Evolutionary conservation across 331 rosid genomes (phyloP).

Genomic region (Malus hybrid): DNA sequence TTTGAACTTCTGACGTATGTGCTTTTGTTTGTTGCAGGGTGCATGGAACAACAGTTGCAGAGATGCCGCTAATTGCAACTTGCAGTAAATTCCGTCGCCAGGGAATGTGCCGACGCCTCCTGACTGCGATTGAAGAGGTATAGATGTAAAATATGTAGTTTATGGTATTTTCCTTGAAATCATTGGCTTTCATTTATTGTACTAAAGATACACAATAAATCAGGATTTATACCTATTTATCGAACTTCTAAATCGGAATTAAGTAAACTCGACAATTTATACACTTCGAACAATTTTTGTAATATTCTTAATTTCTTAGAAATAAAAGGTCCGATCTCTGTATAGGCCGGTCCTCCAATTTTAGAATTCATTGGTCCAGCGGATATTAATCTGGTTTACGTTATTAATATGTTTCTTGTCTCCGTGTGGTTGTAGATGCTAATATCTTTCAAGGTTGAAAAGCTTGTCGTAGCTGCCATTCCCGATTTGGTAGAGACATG

Average conservation of each 20-base stretch:
- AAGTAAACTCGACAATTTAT: not conserved
- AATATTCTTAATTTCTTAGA: not conserved
- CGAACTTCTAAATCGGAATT: not conserved
- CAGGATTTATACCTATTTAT: not conserved
- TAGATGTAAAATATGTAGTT: slow-evolving; percentile 2
- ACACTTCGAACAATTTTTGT: not conserved
- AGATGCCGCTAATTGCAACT: slow-evolving; percentile 98
- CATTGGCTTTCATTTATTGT: not conserved
- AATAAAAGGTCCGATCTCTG: not conserved
- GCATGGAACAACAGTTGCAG: slow-evolving; percentile 82
- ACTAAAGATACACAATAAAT: not conserved
- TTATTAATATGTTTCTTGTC: slow-evolving; percentile 11
- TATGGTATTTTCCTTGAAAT: not conserved
- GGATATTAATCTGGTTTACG: not conserved
- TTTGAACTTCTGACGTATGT: slow-evolving; percentile 5
- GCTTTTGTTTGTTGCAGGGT: slow-evolving; percentile 44
- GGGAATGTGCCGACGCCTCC: slow-evolving; percentile 93
- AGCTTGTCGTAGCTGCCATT: slow-evolving; percentile 86
- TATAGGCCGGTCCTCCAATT: not conserved
- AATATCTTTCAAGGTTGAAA: slow-evolving; percentile 68
- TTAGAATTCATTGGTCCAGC: not conserved
- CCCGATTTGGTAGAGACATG: slow-evolving; percentile 78
- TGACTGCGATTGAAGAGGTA: slow-evolving; percentile 84
- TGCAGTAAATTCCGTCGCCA: slow-evolving; percentile 83
- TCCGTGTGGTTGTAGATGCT: slow-evolving; percentile 52